A percentile compares a stretch with the other conserved stretches of the same genome.
Conservation (phyloP, 179 eudicot genomes). For the Drosera spatulata region DNA sequence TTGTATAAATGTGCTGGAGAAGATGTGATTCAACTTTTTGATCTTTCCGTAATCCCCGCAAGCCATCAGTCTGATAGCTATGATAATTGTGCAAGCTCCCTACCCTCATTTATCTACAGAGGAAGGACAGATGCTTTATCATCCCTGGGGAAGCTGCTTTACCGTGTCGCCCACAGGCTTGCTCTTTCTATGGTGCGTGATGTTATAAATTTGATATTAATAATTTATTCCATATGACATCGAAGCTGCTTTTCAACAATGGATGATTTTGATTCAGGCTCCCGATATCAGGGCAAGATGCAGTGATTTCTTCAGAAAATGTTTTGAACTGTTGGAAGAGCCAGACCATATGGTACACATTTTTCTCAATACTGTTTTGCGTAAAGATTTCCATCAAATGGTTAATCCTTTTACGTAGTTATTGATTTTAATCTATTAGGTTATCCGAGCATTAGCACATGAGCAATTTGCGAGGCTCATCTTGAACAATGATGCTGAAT, state of each 20-base stretch:
- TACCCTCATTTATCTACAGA: slow-evolving; percentile 57
- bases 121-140: slow-evolving; percentile 79
- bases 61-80: slow-evolving; percentile 38
- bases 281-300: slow-evolving; percentile 60
- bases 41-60: slow-evolving; percentile 71
- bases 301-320: slow-evolving; percentile 66
- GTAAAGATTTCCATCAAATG: background rate
- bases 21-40: slow-evolving; percentile 88
- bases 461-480: slow-evolving; percentile 96
- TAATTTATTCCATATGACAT: background rate
- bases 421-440: slow-evolving; percentile 25
- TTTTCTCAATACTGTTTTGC: background rate
- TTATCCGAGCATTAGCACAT: slow-evolving; percentile 91
- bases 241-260: background rate
- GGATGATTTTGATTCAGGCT: slow-evolving; percentile 35
- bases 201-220: background rate
- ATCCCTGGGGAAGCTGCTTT: slow-evolving; percentile 76
- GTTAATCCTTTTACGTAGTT: background rate
- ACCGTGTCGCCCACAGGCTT: slow-evolving; percentile 89
- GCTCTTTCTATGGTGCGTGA: slow-evolving; percentile 74
- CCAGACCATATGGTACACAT: slow-evolving; percentile 72
- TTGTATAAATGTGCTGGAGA: slow-evolving; percentile 89
- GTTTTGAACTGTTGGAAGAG: slow-evolving; percentile 80
- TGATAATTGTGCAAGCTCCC: slow-evolving; percentile 42
- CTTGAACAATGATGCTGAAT: slow-evolving; percentile 54